Base-by-base conservation (phyloP, 495 filamentous ascomycete genomes). In the Achaetomiella virescens region DNA sequence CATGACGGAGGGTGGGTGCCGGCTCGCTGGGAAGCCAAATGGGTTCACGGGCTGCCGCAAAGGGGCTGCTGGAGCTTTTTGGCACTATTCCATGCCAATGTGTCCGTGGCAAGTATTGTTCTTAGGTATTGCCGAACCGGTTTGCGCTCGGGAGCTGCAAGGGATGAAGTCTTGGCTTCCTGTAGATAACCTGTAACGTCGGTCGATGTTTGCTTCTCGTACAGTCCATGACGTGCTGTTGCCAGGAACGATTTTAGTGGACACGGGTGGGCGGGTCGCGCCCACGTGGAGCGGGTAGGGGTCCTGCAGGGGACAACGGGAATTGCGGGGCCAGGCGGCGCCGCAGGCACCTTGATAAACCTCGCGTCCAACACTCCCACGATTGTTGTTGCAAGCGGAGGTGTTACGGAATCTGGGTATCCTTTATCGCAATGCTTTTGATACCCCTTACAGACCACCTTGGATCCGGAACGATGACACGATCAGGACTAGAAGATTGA, bases 401-500 rank as follows among this genome's bases (percentile, higher is more conserved):
- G n/a, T n/a, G n/a, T n/a, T 31, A 9, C 27, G 27, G 27, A 31
- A 5, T 31, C 27, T 31, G 27, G 27, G 27, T 9, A 31, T 31
- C 37, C 37, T 5, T 4, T 18, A 4, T 40, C 37, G 37, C 37
- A 12, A 40, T 18, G 14, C 12, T 15, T 40, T n/a, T 6, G 6
- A 22, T 21, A 45, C 11, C 12, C 20, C 2, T 43, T 47, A 69
- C n/a, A 98, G 76, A 31, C 90, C 93, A n/a, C 92, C 92, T 63
- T 95, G 90, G 55, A 96, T 91, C 10, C 91, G 88, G 70, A 96
- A 98, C 14, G 91, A 96, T 4, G 91, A 93, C 40, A 97, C 69
- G 49, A 97, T 87, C 40, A 98, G 69, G n/a, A 96, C 81, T 51
- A 97, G 68, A 2, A 95, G 83, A 64, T 91, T 96, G 66, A 96